Evolutionary conservation across 768 basidiomycete genomes (phyloP).

Genomic region (Megacollybia marginata): DNA sequence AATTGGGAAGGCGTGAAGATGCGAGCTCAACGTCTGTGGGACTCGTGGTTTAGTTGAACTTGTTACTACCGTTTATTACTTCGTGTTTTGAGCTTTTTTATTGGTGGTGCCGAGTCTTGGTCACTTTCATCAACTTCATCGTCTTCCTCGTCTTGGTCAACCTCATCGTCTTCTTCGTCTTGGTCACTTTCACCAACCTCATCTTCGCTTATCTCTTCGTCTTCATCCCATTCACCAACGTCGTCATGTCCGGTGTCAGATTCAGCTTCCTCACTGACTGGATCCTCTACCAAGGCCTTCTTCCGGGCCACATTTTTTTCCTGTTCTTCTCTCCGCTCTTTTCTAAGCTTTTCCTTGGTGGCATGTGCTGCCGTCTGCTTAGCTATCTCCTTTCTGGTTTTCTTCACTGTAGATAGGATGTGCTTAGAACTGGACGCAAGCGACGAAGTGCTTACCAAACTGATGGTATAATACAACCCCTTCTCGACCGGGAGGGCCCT

Average conservation of each 20-base stretch:
- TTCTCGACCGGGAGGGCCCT: constrained; percentile 90
- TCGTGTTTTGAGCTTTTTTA: constrained; percentile 48
- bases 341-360: constrained; percentile 66
- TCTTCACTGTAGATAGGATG: constrained; percentile 63
- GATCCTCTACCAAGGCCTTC: constrained; percentile 36
- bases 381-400: constrained; percentile 68
- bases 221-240: constrained; percentile 32
- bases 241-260: constrained; percentile 27
- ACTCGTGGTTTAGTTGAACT: constrained; percentile 14
- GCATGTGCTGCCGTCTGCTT: constrained; percentile 68
- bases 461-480: constrained; percentile 92
- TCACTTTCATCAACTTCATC: too few relatives aligned
- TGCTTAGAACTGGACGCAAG: not conserved
- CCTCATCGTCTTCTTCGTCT: constrained; percentile 47
- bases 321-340: constrained; percentile 81
- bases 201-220: constrained; percentile 34
- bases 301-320: constrained; percentile 87
- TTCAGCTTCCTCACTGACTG: constrained; percentile 23
- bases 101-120: constrained; percentile 28
- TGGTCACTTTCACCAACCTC: constrained; percentile 33
- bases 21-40: constrained; percentile 57
- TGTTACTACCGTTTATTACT: constrained; percentile 20
- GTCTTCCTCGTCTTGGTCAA: constrained; percentile 44
- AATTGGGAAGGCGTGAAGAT: constrained; percentile 90
- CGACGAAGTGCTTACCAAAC: constrained; percentile 54